A percentile compares a stretch with the other conserved stretches of the same genome.
Conservation (phyloP, 352 stramenopile species). For the Phytophthora crassamura region DNA sequence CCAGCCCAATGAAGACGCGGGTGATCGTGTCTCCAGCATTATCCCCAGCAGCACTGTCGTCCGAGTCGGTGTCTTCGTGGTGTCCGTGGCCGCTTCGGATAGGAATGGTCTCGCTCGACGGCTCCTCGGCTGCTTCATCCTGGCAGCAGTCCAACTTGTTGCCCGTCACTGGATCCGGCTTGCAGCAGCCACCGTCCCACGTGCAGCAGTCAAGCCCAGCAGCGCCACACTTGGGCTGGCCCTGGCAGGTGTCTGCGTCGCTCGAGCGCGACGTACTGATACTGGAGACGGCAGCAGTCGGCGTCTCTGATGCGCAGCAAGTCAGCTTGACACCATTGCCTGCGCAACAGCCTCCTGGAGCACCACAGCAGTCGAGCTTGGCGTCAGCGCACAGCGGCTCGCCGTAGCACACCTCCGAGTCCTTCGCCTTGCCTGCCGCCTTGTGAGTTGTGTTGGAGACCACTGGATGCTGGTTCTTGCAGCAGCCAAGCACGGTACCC, state of each 20-base stretch:
- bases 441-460: slow-evolving; percentile 42
- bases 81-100: slow-evolving; percentile 20
- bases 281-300: not conserved
- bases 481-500: slow-evolving; percentile 62
- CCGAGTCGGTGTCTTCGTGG: slow-evolving; percentile 24
- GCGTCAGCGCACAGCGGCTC: slow-evolving; percentile 51
- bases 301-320: slow-evolving; percentile 43
- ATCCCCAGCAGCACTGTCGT: slow-evolving; percentile 19
- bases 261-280: slow-evolving; percentile 10
- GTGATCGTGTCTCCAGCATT: slow-evolving; percentile 18
- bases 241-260: slow-evolving; percentile 37
- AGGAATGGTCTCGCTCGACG: slow-evolving; percentile 16
- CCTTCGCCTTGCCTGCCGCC: slow-evolving; percentile 16
- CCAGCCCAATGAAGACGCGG: slow-evolving; percentile 53
- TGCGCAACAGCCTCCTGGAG: slow-evolving; percentile 53
- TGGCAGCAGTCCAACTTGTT: slow-evolving; percentile 51
- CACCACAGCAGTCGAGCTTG: slow-evolving; percentile 54
- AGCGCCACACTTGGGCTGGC: slow-evolving; percentile 48
- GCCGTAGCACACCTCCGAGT: slow-evolving; percentile 40
- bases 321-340: slow-evolving; percentile 41
- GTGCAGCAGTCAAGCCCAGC: slow-evolving; percentile 56
- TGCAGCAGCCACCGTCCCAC: slow-evolving; percentile 53
- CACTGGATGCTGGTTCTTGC: slow-evolving; percentile 59
- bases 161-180: slow-evolving; percentile 35
- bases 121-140: slow-evolving; percentile 10